Base-by-base conservation (phyloP, 371 early-diverging fungal genomes). In the Mucor racemosus region DNA sequence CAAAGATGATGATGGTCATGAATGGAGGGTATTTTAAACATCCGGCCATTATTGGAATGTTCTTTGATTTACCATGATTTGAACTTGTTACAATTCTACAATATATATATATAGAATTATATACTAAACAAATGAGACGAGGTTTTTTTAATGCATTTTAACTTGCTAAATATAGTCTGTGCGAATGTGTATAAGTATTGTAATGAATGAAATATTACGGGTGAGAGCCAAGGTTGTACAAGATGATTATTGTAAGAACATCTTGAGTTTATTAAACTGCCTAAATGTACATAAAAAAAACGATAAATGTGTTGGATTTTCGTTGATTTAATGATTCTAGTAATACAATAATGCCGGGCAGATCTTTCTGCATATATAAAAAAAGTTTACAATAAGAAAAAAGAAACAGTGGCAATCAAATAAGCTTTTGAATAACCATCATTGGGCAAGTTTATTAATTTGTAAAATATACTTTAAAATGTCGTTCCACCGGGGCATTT, bases 361-460 rank as follows among this genome's bases (percentile, higher is more conserved):
- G 19, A 19, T 7, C 46, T 19, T 46, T 9, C 9, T 10, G 17
- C 19, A 46, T 17, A 46, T 17, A 44, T 17, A 17, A n/a, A 17
- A 44, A 15, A 46, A 46, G 19, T 4, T 5, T 10, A n/a, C 17
- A 50, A 9, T 26, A 11, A 53, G 7, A 11, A 13, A 31, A 13
- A 21, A 31, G 31, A 31, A 31, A 53, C 31, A 53, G 6, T 13
- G 5, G 53, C 53, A 53, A 53, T 53, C 53, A 53, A 53, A 53
- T 53, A 53, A 53, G 31, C 31, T 53, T 53, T 53, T 53, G 21
- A 3, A 26, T 26, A 26, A 13, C 53, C 26, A 26, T 31, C 53
- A 53, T 53, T 53, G 53, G 53, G 19, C 53, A 53, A 53, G 53
- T 53, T 53, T 53, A 26, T 26, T 53, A 53, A n/a, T n/a, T n/a